phyloP scores from a whole-genome alignment of 129 eudicot species.

The Artemisia annua region DNA sequence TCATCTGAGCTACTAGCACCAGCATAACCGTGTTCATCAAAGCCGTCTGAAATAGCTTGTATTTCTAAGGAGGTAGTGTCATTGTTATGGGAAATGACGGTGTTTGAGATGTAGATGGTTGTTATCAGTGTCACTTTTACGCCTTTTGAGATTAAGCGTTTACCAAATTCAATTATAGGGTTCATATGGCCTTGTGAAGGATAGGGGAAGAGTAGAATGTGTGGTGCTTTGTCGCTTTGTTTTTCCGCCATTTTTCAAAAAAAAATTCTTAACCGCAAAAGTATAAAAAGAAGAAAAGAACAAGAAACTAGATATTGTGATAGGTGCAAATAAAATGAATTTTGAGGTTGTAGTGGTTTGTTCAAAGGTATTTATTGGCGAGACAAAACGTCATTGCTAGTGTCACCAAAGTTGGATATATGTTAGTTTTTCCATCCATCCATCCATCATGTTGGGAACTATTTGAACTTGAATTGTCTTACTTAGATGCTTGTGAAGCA shows the following conservation, averaged over 20 bases:
- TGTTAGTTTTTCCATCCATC: not conserved
- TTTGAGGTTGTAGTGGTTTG: not conserved
- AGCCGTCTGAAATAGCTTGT: not conserved
- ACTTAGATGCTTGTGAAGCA: too few species aligned
- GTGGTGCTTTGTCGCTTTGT: conserved; percentile 2
- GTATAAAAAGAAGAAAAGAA: too few species aligned
- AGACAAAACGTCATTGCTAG: not conserved
- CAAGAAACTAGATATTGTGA: not conserved
- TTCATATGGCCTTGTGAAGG: conserved; percentile 48
- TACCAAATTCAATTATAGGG: conserved; percentile 38
- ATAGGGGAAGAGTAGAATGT: conserved; percentile 34
- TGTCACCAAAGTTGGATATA: conserved; percentile 2
- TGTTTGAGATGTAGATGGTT: conserved; percentile 5
- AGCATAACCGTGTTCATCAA: not conserved
- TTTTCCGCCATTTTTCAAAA: not conserved
- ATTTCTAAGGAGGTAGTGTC: not conserved
- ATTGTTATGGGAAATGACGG: not conserved
- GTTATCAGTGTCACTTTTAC: conserved; percentile 32
- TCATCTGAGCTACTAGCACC: not conserved
- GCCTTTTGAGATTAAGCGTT: conserved; percentile 33
- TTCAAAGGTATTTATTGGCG: not conserved
- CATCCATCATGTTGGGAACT: not conserved
- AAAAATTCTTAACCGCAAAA: too few species aligned
- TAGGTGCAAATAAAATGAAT: too few species aligned
- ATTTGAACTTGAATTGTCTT: too few species aligned